Base-by-base conservation (phyloP, 129 eudicot genomes). In the Gnaphalium uliginosum region DNA sequence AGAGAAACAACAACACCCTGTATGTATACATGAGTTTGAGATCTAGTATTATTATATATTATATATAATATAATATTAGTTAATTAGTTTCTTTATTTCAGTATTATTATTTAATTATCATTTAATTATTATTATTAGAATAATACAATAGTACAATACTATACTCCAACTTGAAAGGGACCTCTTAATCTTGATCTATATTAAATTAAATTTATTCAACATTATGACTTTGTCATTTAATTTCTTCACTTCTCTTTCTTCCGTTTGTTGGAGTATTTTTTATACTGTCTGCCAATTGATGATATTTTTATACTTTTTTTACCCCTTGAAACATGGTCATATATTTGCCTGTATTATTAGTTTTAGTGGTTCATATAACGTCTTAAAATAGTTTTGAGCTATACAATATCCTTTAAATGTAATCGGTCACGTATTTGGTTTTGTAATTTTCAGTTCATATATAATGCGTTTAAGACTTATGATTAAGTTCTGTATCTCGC, bases 121-220 rank as follows among this genome's bases (percentile, higher is more conserved):
- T 29, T 0, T 29, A 29, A 29, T 29, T 3, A 4, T 53, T 18
- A 63, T 18, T 18, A 23, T 71, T 78, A 78, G 32, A 71, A 70
- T 70, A 58, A 32, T 76, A 56, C 33, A 77, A 22, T 77, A 22
- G 37, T 64, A 37, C 60, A 63, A 71, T 79, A 56, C 70, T 65
- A 66, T 79, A 72, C 78, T 79, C 83, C 78, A 73, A 73, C 11
- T 66, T 80, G 83, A 80, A 80, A 80, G 64, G 43, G 79, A 73
- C 83, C 68, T 73, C n/a, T 37, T 57, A 72, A 19, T 51, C 41
- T 51, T 72, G 21, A 65, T 72, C 57, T 18, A 65, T 73, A 25
- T 66, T 77, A 21, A 46, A 25, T 66, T 77, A 21, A 46, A 11
- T 69, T 78, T 54, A 69, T 78, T 69, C 63, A 78, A 60, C 63